Evolutionary conservation across 1,139 yeast genomes (phyloP).

Genomic region (Hyphopichia buzzinii): DNA sequence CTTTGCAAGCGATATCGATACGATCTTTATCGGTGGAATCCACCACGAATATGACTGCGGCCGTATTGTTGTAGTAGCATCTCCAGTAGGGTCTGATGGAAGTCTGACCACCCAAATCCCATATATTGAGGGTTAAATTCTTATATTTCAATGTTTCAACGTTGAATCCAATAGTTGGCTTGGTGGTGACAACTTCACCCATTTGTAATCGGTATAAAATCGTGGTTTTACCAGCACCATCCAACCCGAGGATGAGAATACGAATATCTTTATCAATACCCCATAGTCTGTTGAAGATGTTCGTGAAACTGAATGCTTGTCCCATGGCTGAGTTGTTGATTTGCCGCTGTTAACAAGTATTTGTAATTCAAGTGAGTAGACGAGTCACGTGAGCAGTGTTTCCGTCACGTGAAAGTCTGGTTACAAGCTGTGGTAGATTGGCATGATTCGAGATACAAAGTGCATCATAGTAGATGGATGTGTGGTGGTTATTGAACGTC

Average conservation of each 20-base stretch:
- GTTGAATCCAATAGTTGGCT: constrained; percentile 95
- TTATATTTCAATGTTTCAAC: constrained; percentile 91
- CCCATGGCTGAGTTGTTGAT: constrained; percentile 52
- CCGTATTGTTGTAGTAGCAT: constrained; percentile 93
- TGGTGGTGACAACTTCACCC: constrained; percentile 93
- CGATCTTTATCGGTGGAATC: constrained; percentile 97
- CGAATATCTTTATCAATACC: constrained; percentile 88
- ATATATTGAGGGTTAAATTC: constrained; percentile 80
- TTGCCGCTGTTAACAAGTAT: not conserved
- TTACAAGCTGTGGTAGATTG: no score
- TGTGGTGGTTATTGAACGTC: no score
- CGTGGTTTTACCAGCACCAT: constrained; percentile 98
- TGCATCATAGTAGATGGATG: no score
- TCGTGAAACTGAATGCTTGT: constrained; percentile 69
- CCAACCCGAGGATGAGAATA: constrained; percentile 86
- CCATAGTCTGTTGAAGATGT: constrained; percentile 84
- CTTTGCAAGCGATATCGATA: constrained; percentile 82
- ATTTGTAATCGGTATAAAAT: constrained; percentile 86
- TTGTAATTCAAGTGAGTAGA: no score
- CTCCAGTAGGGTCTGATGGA: constrained; percentile 98
- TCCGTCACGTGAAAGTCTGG: no score
- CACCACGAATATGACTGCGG: constrained; percentile 94
- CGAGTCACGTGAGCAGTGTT: no score
- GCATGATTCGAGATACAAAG: no score
- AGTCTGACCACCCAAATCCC: constrained; percentile 98